Evolutionary conservation across 495 filamentous ascomycete genomes (phyloP), one percentile per base, ranked within the genome.

Genomic region (Hypoxylon cercidicola): DNA sequence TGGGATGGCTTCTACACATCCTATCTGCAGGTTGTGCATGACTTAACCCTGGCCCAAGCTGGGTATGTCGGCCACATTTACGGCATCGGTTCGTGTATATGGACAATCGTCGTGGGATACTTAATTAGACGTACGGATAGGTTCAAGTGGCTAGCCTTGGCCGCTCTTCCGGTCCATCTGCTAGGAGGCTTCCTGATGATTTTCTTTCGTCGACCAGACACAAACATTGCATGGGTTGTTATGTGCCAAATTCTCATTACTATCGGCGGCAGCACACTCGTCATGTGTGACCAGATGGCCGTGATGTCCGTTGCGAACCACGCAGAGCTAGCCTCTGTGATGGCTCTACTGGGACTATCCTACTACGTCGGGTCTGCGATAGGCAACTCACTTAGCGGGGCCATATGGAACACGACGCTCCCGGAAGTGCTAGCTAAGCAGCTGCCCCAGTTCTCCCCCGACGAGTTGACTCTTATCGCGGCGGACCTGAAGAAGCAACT

Each of bases 161-260:
- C 83, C 71, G 82, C 90, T 19, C 83, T 88, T 2, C 83, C 87
- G 0, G 83, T 89, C 13, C 81, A 90, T 52, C 84, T 90, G 81
- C 64, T 82, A 78, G 90, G 88, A 13, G 81, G 87, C 6, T 89
- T 85, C 0, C 78, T 93, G 23, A 88, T 93, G 89, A 90, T 93
- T 57, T 72, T 90, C 62, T 92, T 91, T 82, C 87, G 90, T 32
- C 73, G 78, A 39, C 74, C 78, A 3, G 77, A 83, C 39, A 72
- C 76, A 18, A 66, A 78, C 37, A 83, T 90, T 52, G 84, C 84
- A 28, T 89, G 84, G 72, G 70, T 91, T 10, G 75, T 90, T 66
- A 84, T 88, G 85, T 83, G 85, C 70, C 86, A 89, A 72, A 84
- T 90, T 64, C 86, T 89, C 75, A 87, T 89, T 62, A 85, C 88